Base-by-base conservation (phyloP, 2,329 filamentous ascomycete species). In the Fusarium tricinctum region DNA sequence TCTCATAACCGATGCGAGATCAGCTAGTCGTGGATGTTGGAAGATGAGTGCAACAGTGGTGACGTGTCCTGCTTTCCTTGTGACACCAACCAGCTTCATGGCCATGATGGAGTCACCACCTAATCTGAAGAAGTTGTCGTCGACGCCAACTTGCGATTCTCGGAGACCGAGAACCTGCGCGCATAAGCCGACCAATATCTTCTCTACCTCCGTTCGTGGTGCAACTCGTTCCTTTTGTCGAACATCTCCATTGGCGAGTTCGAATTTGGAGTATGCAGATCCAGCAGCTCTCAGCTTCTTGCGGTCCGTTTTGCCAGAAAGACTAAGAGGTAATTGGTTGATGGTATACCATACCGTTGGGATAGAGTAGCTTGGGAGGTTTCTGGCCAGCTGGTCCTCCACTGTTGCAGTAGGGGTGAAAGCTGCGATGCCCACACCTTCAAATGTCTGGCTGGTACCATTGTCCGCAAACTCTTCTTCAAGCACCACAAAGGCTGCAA, bases 11-110 rank as follows among this genome's bases (percentile, higher is more conserved):
- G 47, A 38, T 3, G 40, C 55, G 5, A 58, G 47, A 20, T 58
- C 55, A 42, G 55, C 14, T 30, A 58, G 6, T 9, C 55, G 9
- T 28, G 59, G 68, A 59, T 66, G 73, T 62, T 69, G 72, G 69
- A 85, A 83, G 20, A 84, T 79, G n/a, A 48, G 44, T 19, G 45
- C 15, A 12, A 56, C 53, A 19, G 32, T 45, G 13, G 38, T 44
- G 8, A 35, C 19, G 2, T 19, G 81, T 76, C 75, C 59, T 22
- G 83, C 68, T 1, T 76, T 73, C 32, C 81, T 73, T 6, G 80
- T 79, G 20, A 78, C 77, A n/a, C 81, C 78, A 6, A 84, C 83
- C 7, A 86, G 68, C 17, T 80, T 82, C 39, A 71, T 71, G 1
- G 69, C 67, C 5, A 51, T 14, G 19, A 71, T 47, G 0, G 63